A percentile compares a stretch with the other conserved stretches of the same genome.
These are phyloP conservation scores for Botrytis medusae DNA, from an alignment of 2,329 filamentous ascomycete genomes.

Conservation along the genomic window DNA sequence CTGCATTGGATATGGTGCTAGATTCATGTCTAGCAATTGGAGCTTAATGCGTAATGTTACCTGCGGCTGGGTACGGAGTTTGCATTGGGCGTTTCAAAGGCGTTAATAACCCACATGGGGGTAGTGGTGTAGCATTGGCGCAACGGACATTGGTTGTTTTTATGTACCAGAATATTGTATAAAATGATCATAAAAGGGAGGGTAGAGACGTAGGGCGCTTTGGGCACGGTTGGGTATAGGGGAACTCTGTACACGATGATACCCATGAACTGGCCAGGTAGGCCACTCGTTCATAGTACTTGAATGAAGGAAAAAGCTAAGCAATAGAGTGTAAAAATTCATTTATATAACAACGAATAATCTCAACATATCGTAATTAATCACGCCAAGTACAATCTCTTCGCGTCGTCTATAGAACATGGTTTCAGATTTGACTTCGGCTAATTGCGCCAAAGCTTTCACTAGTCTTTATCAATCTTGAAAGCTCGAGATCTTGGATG, in stretches of 20 bases:
- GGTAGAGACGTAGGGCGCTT: constrained; percentile 26
- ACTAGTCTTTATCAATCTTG: background rate
- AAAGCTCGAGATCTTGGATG: background rate
- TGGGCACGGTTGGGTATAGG: constrained; percentile 22
- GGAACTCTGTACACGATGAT: constrained; percentile 33
- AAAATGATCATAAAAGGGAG: constrained; percentile 26
- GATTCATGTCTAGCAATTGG: constrained; percentile 40
- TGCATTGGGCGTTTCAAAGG: constrained; percentile 27
- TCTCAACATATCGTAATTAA: background rate
- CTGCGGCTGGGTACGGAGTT: constrained; percentile 28
- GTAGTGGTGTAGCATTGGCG: constrained; percentile 27
- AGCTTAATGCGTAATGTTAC: constrained; percentile 25
- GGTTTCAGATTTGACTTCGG: background rate
- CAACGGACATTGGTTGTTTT: constrained; percentile 24
- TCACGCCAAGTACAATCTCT: background rate
- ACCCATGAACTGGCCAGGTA: constrained; percentile 27
- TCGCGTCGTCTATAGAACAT: too few species aligned
- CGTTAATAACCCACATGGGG: background rate
- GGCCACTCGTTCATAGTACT: constrained; percentile 8
- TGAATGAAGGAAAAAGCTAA: background rate
- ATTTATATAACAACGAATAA: background rate
- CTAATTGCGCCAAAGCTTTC: background rate
- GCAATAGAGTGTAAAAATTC: background rate
- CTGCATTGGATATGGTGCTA: constrained; percentile 55
- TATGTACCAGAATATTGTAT: constrained; percentile 30